Conservation (phyloP, 1,139 yeast genomes). For the Nakaseomyces kungkrabaensis region DNA sequence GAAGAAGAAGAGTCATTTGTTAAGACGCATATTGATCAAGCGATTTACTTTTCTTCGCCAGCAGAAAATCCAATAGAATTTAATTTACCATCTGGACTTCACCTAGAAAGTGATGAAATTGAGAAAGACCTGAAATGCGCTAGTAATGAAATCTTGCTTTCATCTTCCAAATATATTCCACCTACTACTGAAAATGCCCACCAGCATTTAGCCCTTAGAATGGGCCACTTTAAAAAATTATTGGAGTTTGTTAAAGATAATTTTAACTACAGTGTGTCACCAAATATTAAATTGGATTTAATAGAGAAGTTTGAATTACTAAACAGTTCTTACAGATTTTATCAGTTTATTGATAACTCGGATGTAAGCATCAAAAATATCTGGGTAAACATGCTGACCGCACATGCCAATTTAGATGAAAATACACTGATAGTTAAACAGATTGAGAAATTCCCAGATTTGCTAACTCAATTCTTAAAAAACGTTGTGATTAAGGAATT, state of each 20-base stretch:
- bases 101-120: slow-evolving; percentile 32
- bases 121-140: slow-evolving; percentile 43
- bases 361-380: slow-evolving; percentile 1
- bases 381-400: slow-evolving; percentile 15
- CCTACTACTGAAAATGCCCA: slow-evolving; percentile 35
- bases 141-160: slow-evolving; percentile 44
- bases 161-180: slow-evolving; percentile 39
- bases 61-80: slow-evolving; percentile 47
- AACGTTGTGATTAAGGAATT: slow-evolving; percentile 11
- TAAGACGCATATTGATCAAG: slow-evolving; percentile 73
- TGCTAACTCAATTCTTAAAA: slow-evolving; percentile 33
- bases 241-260: slow-evolving; percentile 39
- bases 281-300: slow-evolving; percentile 19
- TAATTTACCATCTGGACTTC: slow-evolving; percentile 34
- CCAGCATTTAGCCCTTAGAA: slow-evolving; percentile 38
- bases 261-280: slow-evolving; percentile 34
- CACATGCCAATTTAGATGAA: slow-evolving; percentile 6
- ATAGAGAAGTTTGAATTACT: slow-evolving; percentile 41
- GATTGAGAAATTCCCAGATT: slow-evolving; percentile 31
- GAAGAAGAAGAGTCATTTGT: slow-evolving; percentile 31
- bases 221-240: slow-evolving; percentile 34
- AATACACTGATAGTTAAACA: slow-evolving; percentile 22
- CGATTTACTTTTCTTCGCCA: slow-evolving; percentile 42
- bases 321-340: slow-evolving; percentile 41
- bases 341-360: slow-evolving; percentile 17